A percentile compares a stretch with the other conserved stretches of the same genome.
Evolutionary conservation across 2,329 filamentous ascomycete species (phyloP).

Genomic region (Fusarium goolgardi): DNA sequence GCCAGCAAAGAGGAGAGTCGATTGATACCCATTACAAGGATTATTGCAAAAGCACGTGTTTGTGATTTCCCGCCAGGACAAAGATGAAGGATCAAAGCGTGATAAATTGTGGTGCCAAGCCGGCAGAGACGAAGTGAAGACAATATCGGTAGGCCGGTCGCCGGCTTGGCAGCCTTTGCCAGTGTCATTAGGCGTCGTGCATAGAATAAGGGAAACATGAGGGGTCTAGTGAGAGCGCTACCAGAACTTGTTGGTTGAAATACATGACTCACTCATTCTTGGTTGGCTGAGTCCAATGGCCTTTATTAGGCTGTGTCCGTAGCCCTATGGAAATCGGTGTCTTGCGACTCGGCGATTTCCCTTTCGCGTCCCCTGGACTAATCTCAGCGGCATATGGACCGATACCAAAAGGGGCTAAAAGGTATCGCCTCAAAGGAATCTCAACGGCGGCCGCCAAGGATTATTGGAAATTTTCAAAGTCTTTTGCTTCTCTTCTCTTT

Average conservation of each 20-base stretch:
- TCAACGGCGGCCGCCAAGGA: conserved; percentile 14
- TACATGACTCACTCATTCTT: conserved; percentile 12
- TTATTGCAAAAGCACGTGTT: conserved; percentile 16
- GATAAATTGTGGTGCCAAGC: conserved; percentile 16
- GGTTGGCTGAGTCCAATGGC: not conserved
- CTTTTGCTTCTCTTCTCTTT: not conserved
- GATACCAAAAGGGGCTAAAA: conserved; percentile 25
- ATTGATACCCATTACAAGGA: conserved; percentile 31
- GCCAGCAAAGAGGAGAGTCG: conserved; percentile 8
- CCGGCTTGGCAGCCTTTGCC: conserved; percentile 8
- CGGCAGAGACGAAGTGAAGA: conserved; percentile 17
- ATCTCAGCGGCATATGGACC: conserved; percentile 28
- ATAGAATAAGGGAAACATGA: not conserved
- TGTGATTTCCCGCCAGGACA: conserved; percentile 16
- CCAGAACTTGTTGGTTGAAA: not conserved
- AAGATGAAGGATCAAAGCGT: conserved; percentile 2
- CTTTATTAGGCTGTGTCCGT: not conserved
- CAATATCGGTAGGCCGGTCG: not conserved
- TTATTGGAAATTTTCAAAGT: conserved; percentile 10
- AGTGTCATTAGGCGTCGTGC: not conserved
- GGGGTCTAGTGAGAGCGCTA: not conserved
- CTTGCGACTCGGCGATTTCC: conserved; percentile 33
- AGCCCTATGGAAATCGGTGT: conserved; percentile 22
- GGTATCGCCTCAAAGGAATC: not conserved
- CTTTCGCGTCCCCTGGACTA: conserved; percentile 25